A percentile compares a stretch with the other conserved stretches of the same genome.
phyloP scores from a whole-genome alignment of 2,329 filamentous ascomycete species.

The Tolypocladium amazonense region DNA sequence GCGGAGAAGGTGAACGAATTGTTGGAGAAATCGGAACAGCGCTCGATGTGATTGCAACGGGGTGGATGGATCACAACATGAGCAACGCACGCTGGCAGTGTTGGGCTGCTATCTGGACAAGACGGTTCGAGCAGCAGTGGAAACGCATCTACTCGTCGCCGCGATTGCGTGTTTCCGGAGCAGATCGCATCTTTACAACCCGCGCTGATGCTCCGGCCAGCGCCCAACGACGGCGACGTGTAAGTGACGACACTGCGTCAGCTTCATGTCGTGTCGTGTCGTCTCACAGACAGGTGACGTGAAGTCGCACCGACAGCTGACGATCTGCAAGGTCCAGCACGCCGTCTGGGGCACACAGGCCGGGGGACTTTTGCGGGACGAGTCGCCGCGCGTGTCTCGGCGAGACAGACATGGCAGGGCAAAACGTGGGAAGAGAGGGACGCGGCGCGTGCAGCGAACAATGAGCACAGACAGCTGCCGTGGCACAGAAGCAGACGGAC shows the following conservation, averaged over 20 bases:
- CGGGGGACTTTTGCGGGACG: not conserved
- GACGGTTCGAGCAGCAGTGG: too few relatives aligned
- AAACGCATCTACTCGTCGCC: not conserved
- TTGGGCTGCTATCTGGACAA: not conserved
- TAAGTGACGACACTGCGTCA: not conserved
- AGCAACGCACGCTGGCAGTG: not conserved
- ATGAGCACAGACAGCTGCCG: not conserved
- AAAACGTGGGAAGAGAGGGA: not conserved
- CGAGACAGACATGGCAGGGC: not conserved
- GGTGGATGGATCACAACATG: not conserved
- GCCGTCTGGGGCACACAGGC: not conserved
- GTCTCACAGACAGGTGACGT: not conserved
- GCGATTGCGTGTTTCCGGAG: too few relatives aligned
- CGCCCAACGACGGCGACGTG: too few relatives aligned
- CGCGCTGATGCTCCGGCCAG: not conserved
- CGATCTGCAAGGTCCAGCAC: not conserved
- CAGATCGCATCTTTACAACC: not conserved
- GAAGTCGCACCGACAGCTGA: not conserved
- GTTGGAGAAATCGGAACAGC: not conserved
- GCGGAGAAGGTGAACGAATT: not conserved
- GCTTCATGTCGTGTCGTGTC: too few relatives aligned
- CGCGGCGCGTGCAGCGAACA: not conserved
- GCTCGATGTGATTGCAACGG: not conserved
- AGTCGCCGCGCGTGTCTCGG: not conserved
- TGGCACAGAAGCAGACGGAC: not conserved